These are phyloP conservation scores for Penicillium fimorum DNA, from an alignment of 495 filamentous ascomycete genomes.

Conservation along the genomic window DNA sequence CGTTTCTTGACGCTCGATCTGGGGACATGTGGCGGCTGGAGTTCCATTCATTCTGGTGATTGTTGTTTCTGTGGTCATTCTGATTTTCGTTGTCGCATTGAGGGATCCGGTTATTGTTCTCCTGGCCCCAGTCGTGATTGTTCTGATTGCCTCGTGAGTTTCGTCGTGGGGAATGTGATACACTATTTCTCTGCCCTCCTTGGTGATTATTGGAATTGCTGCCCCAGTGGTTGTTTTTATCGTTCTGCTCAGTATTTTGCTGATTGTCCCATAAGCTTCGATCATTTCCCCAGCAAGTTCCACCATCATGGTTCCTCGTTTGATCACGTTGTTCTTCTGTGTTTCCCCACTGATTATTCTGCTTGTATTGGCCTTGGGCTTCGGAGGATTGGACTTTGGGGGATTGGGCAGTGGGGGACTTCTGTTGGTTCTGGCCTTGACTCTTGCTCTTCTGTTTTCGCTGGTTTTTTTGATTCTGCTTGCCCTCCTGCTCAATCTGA, in stretches of 20 bases:
- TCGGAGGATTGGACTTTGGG: not conserved
- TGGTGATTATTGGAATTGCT: not conserved
- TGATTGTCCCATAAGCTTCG: not conserved
- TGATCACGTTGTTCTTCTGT: not conserved
- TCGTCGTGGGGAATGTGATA: not conserved
- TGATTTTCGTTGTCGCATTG: not conserved
- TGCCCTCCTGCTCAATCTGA: not conserved
- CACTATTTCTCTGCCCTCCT: not conserved
- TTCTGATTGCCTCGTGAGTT: not conserved
- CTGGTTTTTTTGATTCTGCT: not conserved
- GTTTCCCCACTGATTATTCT: not conserved
- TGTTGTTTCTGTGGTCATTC: not conserved
- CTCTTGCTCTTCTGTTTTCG: not conserved
- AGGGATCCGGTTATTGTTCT: not conserved
- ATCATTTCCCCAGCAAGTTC: not conserved
- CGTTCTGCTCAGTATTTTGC: not conserved
- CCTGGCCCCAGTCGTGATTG: too few relatives aligned
- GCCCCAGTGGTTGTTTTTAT: not conserved
- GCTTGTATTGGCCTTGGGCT: not conserved
- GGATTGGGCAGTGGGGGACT: not conserved
- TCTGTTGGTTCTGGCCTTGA: not conserved
- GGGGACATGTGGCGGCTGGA: not conserved
- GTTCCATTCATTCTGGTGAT: not conserved
- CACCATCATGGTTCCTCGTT: not conserved
- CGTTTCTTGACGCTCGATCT: not conserved